Base-by-base conservation (phyloP, 2,329 filamentous ascomycete species). In the Arthroderma sp. region DNA sequence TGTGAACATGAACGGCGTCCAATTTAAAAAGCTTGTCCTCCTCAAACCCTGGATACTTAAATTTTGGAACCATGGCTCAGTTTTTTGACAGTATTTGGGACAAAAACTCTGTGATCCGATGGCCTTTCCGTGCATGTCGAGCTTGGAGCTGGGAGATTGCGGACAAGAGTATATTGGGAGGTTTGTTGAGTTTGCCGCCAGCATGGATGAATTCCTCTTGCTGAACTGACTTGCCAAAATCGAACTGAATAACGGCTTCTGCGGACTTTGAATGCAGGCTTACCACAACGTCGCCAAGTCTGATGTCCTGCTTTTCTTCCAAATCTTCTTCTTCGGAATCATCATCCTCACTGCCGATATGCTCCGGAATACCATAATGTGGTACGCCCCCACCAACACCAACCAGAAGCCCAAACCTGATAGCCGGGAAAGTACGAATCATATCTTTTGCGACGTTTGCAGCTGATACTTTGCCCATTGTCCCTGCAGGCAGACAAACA, bases 401-500 rank as follows among this genome's bases (percentile, higher is more conserved):
- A 6, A 57, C 53, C 46, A 56, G 47, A 33, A 57, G 38, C n/a
- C 41, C 40, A 36, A 56, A 44, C 55, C 58, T 61, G 9, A 68
- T 51, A 39, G 64, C 64, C 0, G 57, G 58, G 28, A 65, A 65
- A 38, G 54, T 57, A 11, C 38, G 57, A 41, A 59, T 63, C 6
- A 65, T 50, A 36, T 66, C 58, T 29, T 56, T 56, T 0, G 59
- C 60, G 0, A 66, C 54, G 4, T 58, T 56, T 1, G 58, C 58
- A 1, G 61, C 59, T 2, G 63, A 61, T 4, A 52, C 54, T 0
- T 53, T 63, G 11, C 61, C 62, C 40, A 63, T 66, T 42, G 56
- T 55, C 30, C 65, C 56, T 0, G 49, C 49, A 1, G 64, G 58
- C 0, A 66, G 45, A 0, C 60, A 63, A 0, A 58, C 60, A 7